These are phyloP conservation scores for Aspergillus floridensis DNA, from an alignment of 2,329 filamentous ascomycete genomes.

Conservation along the genomic window DNA sequence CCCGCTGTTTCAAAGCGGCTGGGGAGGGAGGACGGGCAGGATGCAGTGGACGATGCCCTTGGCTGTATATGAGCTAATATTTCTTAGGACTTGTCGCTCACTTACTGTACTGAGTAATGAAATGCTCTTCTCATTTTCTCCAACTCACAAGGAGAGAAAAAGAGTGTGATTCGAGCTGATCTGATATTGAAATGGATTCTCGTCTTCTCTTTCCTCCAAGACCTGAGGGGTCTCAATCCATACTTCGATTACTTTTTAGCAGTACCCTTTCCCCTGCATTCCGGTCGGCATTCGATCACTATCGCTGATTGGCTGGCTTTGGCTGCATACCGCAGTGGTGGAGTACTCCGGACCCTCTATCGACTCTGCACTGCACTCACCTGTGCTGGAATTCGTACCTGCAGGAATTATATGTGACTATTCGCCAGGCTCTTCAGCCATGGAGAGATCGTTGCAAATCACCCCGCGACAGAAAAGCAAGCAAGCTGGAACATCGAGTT, in stretches of 20 bases:
- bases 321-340: neutral
- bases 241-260: neutral
- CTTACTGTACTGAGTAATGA: neutral
- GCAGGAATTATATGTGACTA: neutral
- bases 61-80: slow-evolving; percentile 1
- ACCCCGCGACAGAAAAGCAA: neutral
- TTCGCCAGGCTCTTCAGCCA: neutral
- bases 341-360: neutral
- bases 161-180: no score
- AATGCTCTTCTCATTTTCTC: no score
- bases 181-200: no score
- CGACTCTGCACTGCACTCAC: neutral
- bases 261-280: neutral
- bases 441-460: neutral
- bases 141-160: no score
- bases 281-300: neutral
- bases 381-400: neutral
- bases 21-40: neutral
- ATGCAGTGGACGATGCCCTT: no score
- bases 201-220: no score
- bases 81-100: neutral
- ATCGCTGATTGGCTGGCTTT: neutral
- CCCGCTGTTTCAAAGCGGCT: slow-evolving; percentile 12
- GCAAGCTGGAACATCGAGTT: neutral
- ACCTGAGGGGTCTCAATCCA: no score